phyloP scores from a whole-genome alignment of 176 grass and related monocot genomes.

The Tillandsia fasciculata region DNA sequence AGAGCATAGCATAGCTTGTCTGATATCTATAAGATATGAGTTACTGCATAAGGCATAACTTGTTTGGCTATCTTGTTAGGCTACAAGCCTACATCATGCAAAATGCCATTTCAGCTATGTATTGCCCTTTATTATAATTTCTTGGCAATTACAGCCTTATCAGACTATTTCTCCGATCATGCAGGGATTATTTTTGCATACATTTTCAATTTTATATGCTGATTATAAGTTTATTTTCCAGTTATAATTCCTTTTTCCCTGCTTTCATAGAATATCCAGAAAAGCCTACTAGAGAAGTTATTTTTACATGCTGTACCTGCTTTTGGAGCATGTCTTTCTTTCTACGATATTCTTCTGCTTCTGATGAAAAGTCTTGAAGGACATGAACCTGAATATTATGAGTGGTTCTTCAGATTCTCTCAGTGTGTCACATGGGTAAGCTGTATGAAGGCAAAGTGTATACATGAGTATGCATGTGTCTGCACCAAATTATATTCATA shows the following conservation, averaged over 20 bases:
- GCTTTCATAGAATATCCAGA: conserved; percentile 26
- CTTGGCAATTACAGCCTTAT: no score
- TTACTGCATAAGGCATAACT: no score
- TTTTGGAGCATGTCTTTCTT: conserved; percentile 48
- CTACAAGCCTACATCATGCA: no score
- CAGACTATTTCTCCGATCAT: not conserved
- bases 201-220: not conserved
- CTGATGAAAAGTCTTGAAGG: conserved; percentile 31
- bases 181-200: conserved; percentile 1
- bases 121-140: no score
- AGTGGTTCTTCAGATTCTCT: conserved; percentile 40
- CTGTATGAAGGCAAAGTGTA: conserved; percentile 3
- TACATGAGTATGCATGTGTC: not conserved
- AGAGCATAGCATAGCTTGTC: no score
- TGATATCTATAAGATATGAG: no score
- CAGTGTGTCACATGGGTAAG: conserved; percentile 77
- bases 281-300: conserved; percentile 30
- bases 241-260: not conserved
- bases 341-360: conserved; percentile 34
- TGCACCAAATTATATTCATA: not conserved
- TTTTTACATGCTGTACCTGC: conserved; percentile 46
- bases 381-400: conserved; percentile 28
- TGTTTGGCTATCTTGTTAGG: no score
- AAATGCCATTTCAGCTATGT: no score
- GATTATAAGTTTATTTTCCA: not conserved